These are phyloP conservation scores for Penicillium sp. DNA, from an alignment of 2,329 filamentous ascomycete species.

Conservation along the genomic window DNA sequence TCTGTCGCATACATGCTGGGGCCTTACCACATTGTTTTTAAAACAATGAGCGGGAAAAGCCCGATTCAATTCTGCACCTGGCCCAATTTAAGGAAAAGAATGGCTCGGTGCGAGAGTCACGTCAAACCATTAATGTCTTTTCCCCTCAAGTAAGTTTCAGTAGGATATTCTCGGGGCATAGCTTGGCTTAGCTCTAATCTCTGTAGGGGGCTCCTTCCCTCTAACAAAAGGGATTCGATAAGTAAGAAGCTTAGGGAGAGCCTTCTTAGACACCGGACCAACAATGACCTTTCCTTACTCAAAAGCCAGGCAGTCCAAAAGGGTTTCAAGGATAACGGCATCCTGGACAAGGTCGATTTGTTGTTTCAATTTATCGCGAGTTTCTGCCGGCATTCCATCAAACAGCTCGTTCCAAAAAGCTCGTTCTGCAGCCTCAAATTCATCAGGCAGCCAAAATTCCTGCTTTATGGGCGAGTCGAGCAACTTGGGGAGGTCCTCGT, in stretches of 20 bases:
- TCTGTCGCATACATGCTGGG: no score
- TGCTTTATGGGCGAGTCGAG: conserved; percentile 24
- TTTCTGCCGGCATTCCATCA: conserved; percentile 1
- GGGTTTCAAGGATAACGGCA: conserved; percentile 22
- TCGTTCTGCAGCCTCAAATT: conserved; percentile 8
- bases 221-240: conserved; percentile 4
- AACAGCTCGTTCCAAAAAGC: conserved; percentile 5
- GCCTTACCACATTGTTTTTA: no score
- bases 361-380: conserved; percentile 28
- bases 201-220: neutral
- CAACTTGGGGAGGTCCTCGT: conserved; percentile 17
- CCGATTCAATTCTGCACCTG: no score
- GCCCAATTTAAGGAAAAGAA: no score
- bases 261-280: neutral
- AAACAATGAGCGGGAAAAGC: no score
- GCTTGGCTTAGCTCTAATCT: neutral
- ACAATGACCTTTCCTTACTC: conserved; percentile 23
- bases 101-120: no score
- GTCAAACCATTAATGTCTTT: no score
- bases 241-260: conserved; percentile 5
- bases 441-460: conserved; percentile 5
- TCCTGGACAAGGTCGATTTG: conserved; percentile 32
- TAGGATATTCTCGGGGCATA: no score
- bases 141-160: no score
- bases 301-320: conserved; percentile 25